Evolutionary conservation across 768 basidiomycete species (phyloP).

Genomic region (Mycena filopes): DNA sequence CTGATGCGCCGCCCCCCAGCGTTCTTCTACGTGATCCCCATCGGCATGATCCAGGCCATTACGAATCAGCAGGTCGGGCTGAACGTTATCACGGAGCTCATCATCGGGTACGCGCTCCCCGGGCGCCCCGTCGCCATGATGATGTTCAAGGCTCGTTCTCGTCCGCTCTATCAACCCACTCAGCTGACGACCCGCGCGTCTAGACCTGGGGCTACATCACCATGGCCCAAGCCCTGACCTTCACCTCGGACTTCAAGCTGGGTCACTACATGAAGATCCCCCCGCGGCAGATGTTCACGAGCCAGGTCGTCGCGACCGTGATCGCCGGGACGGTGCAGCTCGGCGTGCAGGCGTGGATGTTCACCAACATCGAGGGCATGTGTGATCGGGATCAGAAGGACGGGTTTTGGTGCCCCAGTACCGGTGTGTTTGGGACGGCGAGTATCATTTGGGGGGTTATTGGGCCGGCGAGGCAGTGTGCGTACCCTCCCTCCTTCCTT

Average conservation of each 20-base stretch:
- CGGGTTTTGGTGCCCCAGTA: conserved; percentile 77
- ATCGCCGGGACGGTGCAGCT: conserved; percentile 81
- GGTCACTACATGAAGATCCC: conserved; percentile 85
- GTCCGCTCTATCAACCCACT: too few species aligned
- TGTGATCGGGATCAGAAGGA: conserved; percentile 56
- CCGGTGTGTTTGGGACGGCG: conserved; percentile 84
- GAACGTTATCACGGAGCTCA: conserved; percentile 82
- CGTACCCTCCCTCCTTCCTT: not conserved
- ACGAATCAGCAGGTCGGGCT: conserved; percentile 84
- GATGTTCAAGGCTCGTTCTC: too few species aligned
- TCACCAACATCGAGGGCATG: conserved; percentile 60
- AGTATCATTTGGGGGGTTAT: conserved; percentile 86
- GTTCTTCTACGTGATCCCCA: conserved; percentile 80
- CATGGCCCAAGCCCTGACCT: conserved; percentile 64
- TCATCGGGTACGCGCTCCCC: conserved; percentile 82
- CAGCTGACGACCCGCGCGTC: conserved; percentile 42
- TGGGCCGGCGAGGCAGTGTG: conserved; percentile 71
- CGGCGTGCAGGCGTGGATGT: conserved; percentile 82
- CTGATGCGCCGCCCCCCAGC: conserved; percentile 37
- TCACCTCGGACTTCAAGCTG: conserved; percentile 83
- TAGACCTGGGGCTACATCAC: conserved; percentile 85
- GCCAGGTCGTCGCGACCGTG: conserved; percentile 71
- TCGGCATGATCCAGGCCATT: conserved; percentile 73
- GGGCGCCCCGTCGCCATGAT: conserved; percentile 80
- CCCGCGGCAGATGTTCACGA: conserved; percentile 51